Evolutionary conservation across 768 basidiomycete genomes (phyloP), one percentile per base, ranked within the genome.

Genomic region (Saitozyma sp.): DNA sequence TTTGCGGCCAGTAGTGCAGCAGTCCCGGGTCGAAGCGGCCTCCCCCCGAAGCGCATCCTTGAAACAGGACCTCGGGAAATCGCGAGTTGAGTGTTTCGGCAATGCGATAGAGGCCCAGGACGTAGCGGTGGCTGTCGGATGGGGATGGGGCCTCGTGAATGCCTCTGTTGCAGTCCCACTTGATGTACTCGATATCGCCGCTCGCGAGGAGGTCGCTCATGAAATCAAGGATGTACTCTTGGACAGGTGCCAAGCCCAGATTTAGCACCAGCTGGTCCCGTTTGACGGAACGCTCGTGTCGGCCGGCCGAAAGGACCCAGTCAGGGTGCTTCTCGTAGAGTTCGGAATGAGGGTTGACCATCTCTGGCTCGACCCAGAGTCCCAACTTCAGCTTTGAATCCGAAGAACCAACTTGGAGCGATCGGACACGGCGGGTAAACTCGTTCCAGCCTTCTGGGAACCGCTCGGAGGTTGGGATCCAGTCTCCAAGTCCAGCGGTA

Each of bases 361-460:
- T 70, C 56, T 73, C 69, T n/a, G 69, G 69, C 50, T 73, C 71
- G 17, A 73, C 69, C 71, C 71, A 73, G 20, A 73, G 58, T 37
- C 71, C 71, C 42, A 70, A 73, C 58, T 56, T 50, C 61, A 70
- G 58, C 38, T 52, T 56, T n/a, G 17, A 49, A n/a, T 54, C 46
- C 9, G 56, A 54, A 9, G 40, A 50, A 14, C n/a, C 49, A n/a
- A 48, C 49, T n/a, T 59, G n/a, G 6, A 66, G 52, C 40, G n/a
- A 41, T 5, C 46, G 64, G 39, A 72, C 49, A 19, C 42, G 51
- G 6, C 61, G 45, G 10, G 68, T 61, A n/a, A 70, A 62, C 4
- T 45, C 40, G 2, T 54, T 45, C 42, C 70, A 52, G 13, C 71
- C 71, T 16, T 68, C 40, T 3, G 69, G 69, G 54, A 73, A 70